phyloP scores from a whole-genome alignment of 2,329 filamentous ascomycete species.

The Trichoderma cornu-damae region DNA sequence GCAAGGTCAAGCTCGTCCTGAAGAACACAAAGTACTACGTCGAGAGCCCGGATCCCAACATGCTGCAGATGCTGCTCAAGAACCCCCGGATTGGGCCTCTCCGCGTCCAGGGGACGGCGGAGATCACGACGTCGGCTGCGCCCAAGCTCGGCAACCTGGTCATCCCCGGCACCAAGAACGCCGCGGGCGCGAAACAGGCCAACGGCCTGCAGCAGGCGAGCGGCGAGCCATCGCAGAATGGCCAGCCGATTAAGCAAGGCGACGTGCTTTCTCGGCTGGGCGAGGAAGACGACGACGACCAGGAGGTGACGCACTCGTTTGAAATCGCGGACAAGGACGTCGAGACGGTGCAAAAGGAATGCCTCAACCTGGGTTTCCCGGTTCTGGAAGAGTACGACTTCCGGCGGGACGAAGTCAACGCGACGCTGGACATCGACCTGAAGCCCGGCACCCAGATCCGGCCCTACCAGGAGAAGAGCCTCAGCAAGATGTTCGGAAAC shows the following conservation, averaged over 20 bases:
- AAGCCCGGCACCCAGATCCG: constrained; percentile 85
- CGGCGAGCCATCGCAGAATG: constrained; percentile 40
- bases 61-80: constrained; percentile 80
- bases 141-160: constrained; percentile 83
- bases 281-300: constrained; percentile 81
- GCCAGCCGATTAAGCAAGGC: constrained; percentile 52
- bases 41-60: constrained; percentile 81
- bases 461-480: constrained; percentile 92
- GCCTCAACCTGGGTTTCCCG: constrained; percentile 78
- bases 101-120: constrained; percentile 64
- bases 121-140: constrained; percentile 74
- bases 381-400: constrained; percentile 98
- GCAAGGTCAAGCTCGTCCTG: constrained; percentile 90
- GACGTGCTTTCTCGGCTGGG: constrained; percentile 69
- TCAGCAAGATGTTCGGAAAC: constrained; percentile 99
- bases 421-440: constrained; percentile 89
- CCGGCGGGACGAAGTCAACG: constrained; percentile 80
- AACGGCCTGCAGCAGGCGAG: constrained; percentile 32
- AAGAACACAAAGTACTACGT: constrained; percentile 94
- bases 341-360: constrained; percentile 83
- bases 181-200: constrained; percentile 79
- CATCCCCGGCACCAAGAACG: constrained; percentile 91
- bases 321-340: constrained; percentile 80
- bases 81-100: constrained; percentile 77
- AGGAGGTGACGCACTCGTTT: constrained; percentile 87